phyloP scores from a whole-genome alignment of 108 stramenopile species.

The Nitzschia sp. region DNA sequence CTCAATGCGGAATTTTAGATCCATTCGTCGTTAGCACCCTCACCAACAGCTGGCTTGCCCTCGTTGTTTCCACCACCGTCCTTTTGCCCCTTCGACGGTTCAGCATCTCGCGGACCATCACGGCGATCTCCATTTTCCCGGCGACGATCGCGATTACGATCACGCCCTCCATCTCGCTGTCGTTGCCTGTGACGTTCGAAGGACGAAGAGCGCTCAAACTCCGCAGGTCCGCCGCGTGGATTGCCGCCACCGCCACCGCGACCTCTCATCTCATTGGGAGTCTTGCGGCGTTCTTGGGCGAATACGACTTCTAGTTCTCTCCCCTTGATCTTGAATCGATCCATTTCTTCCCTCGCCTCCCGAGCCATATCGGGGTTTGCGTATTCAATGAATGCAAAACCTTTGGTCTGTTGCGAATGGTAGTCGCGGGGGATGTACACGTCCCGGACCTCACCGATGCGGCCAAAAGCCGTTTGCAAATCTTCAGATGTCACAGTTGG shows the following conservation, averaged over 20 bases:
- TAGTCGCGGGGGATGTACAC: conserved; percentile 89
- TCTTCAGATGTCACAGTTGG: conserved; percentile 70
- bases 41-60: neutral
- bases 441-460: conserved; percentile 86
- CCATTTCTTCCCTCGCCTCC: conserved; percentile 88
- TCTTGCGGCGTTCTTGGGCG: conserved; percentile 89
- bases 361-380: conserved; percentile 77
- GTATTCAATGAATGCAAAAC: conserved; percentile 90
- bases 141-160: conserved; percentile 8
- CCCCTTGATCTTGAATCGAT: conserved; percentile 83
- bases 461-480: conserved; percentile 73
- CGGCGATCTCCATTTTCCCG: neutral
- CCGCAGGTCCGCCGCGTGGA: neutral
- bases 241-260: conserved; percentile 26
- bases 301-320: conserved; percentile 87
- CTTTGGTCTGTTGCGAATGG: conserved; percentile 84
- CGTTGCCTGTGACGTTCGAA: conserved; percentile 77
- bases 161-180: conserved; percentile 43
- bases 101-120: neutral
- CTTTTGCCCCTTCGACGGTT: neutral
- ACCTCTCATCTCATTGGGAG: conserved; percentile 83
- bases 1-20: neutral
- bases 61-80: neutral
- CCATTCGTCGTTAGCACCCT: neutral
- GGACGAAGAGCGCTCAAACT: conserved; percentile 63